Percentiles rank a stretch among this genome's conserved stretches.
Conservation (phyloP, 225 moss, liverwort and hornwort species). For the Asterella californica region DNA sequence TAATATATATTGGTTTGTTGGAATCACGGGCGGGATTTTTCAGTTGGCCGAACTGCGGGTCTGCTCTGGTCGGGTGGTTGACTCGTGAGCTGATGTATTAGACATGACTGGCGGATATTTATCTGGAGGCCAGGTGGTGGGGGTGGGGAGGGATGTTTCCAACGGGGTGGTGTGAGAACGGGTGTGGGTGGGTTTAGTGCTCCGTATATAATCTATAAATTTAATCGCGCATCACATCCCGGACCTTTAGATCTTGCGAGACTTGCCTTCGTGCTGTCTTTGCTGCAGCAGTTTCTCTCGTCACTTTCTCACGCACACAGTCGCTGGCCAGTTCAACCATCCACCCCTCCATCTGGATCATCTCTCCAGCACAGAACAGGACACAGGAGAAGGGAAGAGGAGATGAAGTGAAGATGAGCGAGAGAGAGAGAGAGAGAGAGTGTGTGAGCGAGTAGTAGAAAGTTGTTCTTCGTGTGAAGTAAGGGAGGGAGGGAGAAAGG, state of each 20-base stretch:
- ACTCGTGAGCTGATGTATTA: neutral
- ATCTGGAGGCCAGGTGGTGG: neutral
- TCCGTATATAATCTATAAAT: neutral
- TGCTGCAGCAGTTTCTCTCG: neutral
- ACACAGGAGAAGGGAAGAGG: neutral
- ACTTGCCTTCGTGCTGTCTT: neutral
- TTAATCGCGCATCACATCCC: neutral
- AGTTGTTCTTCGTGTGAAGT: conserved; percentile 22
- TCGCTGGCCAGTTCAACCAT: neutral
- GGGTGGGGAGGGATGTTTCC: neutral
- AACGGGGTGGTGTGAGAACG: neutral
- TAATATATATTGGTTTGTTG: neutral
- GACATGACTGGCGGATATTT: conserved; percentile 1
- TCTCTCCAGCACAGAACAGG: neutral
- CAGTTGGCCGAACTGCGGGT: neutral
- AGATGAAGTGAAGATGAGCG: neutral
- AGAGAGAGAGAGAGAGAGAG: too few species aligned
- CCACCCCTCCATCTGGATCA: neutral
- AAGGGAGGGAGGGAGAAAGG: neutral
- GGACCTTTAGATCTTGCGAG: neutral
- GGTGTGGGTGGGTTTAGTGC: neutral
- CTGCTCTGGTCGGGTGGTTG: neutral
- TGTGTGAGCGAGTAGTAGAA: conserved; percentile 14
- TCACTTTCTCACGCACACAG: neutral
- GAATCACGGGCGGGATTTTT: neutral